Base-by-base conservation (phyloP, 2,329 filamentous ascomycete species). In the Colletotrichum tofieldiae region DNA sequence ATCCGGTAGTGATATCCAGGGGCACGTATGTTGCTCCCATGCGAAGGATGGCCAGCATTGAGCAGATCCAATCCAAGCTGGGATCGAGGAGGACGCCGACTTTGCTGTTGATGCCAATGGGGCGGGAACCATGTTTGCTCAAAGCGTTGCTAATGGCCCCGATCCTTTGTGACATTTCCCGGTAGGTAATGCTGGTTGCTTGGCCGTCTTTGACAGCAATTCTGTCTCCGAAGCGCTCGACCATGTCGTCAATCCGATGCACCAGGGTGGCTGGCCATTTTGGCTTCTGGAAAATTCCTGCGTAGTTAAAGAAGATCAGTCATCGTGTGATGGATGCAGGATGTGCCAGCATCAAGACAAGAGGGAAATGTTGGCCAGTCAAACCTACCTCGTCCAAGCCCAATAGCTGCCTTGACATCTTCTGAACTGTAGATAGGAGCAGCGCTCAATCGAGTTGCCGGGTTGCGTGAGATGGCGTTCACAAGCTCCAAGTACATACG, bases 1-100 rank as follows among this genome's bases (percentile, higher is more conserved):
- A 20, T 1, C 79, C 76, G 12, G 76, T 79, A 0, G 76, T 71
- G 0, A 77, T 56, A 65, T 88, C 87, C 0, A 88, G 76, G 3
- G 84, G 83, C 5, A 85, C 77, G 45, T 84, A 84, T 1, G 80
- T 75, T 9, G 77, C 79, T 1, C 84, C 85, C 16, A 83, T 62
- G 0, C 79, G 76, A 65, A 81, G 73, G 49, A 86, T 83, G 9
- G 82, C 86, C 3, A 87, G 78, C 54, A 87, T 72, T 0, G 81
- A 82, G 49, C 67, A 77, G 6, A 84, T 75, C 76, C 77, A 83
- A 49, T 85, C 80, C 0, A 76, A 47, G 0, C 77, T 73, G 0
- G 86, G 78, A 5, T 84, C 62, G 47, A 83, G 81, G 60, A 85
- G 82, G 2, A 88, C 83, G 0, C 75, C 81, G 2, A 88, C 80